These are phyloP conservation scores for Leccinum subtestaceum DNA, from an alignment of 768 basidiomycete genomes.

Conservation along the genomic window DNA sequence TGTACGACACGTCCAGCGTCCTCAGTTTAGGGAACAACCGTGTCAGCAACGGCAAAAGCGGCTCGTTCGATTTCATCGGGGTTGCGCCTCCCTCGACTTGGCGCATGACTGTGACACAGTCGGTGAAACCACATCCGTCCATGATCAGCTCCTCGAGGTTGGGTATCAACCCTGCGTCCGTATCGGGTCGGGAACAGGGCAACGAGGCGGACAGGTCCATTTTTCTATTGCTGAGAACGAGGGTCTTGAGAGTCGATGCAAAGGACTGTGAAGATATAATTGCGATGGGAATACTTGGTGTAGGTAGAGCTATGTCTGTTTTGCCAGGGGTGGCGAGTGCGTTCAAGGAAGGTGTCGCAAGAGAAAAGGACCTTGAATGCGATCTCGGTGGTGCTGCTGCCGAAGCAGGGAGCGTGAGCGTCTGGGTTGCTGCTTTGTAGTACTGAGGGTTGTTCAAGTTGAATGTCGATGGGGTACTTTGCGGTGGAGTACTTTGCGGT, in stretches of 20 bases:
- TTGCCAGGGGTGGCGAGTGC: conserved; percentile 15
- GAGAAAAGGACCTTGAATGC: conserved; percentile 65
- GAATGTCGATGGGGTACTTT: conserved; percentile 23
- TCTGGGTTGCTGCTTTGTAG: conserved; percentile 52
- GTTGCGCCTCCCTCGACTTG: conserved; percentile 31
- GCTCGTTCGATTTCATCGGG: conserved; percentile 48
- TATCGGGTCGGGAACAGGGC: conserved; percentile 36
- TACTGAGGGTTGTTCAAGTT: conserved; percentile 55
- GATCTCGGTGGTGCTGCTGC: conserved; percentile 45
- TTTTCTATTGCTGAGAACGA: conserved; percentile 63
- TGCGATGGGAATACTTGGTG: conserved; percentile 65
- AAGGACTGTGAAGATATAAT: conserved; percentile 60
- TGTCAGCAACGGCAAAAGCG: conserved; percentile 56
- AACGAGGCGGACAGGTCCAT: conserved; percentile 63
- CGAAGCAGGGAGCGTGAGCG: conserved; percentile 64
- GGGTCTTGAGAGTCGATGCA: conserved; percentile 51
- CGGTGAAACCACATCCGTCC: conserved; percentile 69
- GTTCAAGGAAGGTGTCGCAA: conserved; percentile 31
- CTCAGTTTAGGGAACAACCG: conserved; percentile 68
- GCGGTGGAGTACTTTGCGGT: conserved; percentile 19
- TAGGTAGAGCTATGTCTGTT: conserved; percentile 55
- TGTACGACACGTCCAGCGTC: conserved; percentile 75
- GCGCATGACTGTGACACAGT: conserved; percentile 51
- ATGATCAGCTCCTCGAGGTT: conserved; percentile 70
- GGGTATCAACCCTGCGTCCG: conserved; percentile 50